A percentile compares a stretch with the other conserved stretches of the same genome.
phyloP scores from a whole-genome alignment of 2,329 filamentous ascomycete genomes.

The Raffaelea arxii region DNA sequence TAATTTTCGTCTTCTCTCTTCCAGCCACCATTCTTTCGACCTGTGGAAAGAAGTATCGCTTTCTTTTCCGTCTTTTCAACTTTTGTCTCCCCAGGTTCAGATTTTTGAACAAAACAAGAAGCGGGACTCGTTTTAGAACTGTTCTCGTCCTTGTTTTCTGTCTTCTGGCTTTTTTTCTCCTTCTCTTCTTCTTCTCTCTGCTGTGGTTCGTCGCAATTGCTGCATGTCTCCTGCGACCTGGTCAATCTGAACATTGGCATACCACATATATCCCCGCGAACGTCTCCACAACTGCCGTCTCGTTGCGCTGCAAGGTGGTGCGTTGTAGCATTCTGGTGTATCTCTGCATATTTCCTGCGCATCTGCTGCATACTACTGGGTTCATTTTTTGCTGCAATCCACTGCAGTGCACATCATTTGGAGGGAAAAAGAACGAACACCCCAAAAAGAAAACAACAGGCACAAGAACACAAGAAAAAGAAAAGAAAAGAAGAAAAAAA shows the following conservation, averaged over 20 bases:
- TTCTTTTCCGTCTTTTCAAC: too few relatives aligned
- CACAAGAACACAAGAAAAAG: background rate
- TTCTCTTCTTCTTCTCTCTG: background rate
- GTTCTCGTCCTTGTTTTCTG: background rate
- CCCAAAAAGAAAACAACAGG: background rate
- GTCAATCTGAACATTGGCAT: background rate
- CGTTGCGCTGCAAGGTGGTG: background rate
- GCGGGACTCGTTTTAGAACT: background rate
- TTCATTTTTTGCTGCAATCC: constrained; percentile 2
- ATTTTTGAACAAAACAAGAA: background rate
- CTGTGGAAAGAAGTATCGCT: too few relatives aligned
- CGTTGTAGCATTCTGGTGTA: background rate
- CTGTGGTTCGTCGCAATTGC: background rate
- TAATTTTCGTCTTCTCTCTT: too few relatives aligned
- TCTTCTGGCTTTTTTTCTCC: background rate
- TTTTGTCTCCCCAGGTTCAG: too few relatives aligned
- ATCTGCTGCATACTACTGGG: background rate
- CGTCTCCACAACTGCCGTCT: background rate
- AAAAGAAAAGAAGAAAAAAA: background rate
- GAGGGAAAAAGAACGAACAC: background rate
- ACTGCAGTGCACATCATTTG: constrained; percentile 5
- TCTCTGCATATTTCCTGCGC: background rate
- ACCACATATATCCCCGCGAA: background rate
- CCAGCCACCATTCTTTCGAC: background rate
- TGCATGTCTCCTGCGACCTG: constrained; percentile 1